Conservation (phyloP, 75 land plant genomes). For the Picea glauca region DNA sequence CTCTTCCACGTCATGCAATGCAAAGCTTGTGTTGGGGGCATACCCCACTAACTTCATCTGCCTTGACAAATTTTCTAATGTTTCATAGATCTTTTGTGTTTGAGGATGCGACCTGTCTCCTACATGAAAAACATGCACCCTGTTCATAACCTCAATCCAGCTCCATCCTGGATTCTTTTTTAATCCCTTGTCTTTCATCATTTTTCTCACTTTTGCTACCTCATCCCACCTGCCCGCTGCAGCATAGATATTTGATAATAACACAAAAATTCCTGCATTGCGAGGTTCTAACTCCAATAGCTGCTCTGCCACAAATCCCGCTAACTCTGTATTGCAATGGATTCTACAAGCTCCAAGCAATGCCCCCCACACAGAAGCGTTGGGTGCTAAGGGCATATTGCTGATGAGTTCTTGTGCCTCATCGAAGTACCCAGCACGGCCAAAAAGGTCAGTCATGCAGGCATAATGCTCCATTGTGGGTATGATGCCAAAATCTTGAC, state of each 20-base stretch:
- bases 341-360: conserved; percentile 13
- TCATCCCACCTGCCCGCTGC: conserved; percentile 31
- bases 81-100: background rate
- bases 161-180: conserved; percentile 18
- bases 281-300: conserved; percentile 13
- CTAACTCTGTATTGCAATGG: conserved; percentile 11
- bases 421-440: conserved; percentile 13
- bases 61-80: conserved; percentile 2
- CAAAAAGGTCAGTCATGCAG: conserved; percentile 17
- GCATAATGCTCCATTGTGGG: conserved; percentile 20
- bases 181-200: conserved; percentile 19
- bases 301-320: conserved; percentile 10
- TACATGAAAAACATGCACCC: conserved; percentile 16
- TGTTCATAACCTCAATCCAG: conserved; percentile 18
- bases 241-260: conserved; percentile 18
- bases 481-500: background rate
- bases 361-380: conserved; percentile 10
- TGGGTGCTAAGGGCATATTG: conserved; percentile 15
- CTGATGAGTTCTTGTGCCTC: conserved; percentile 8
- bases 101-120: conserved; percentile 14
- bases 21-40: conserved; percentile 11
- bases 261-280: background rate
- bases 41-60: conserved; percentile 11
- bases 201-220: conserved; percentile 11
- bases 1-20: conserved; percentile 6